Base-by-base conservation (phyloP, 1,139 yeast genomes). In the Arxiozyma telluris region DNA sequence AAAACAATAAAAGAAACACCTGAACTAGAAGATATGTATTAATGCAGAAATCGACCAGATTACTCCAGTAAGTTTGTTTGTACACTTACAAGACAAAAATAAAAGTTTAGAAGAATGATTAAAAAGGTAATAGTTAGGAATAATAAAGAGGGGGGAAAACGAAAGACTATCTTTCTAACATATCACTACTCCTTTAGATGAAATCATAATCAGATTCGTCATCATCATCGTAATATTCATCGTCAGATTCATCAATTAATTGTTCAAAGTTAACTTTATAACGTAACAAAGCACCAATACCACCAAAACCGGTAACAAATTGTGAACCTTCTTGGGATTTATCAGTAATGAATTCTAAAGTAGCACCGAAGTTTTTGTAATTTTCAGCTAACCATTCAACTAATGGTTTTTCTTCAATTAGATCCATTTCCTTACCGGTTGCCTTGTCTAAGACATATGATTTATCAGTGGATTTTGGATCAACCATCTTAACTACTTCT, bases 301-400 rank as follows among this genome's bases (percentile, higher is more conserved):
- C 98, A 85, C 98, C 98, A 68, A 93, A 93, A 57, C 98, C 98
- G 67, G 84, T 87, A 58, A 87, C 95, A 73, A 93, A 93, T 76
- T 93, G 98, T 49, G 98, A 96, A 76, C 98, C 98, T 74, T 93
- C 98, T 52, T 96, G 85, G 43, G 96, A 87, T 74, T 88, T 84
- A 76, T 93, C 98, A 52, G 98, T 87, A 63, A 93, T 96, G 66
- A 93, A 93, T 75, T 93, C 98, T 64, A 93, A 80, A 59, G 86
- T 83, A 54, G 98, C 96, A 80, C 98, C 98, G 66, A 80, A 93
- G 64, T 80, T 87, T 71, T 85, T 87, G 76, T 93, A 93, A 73
- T 89, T 88, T 75, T 91, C 98, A 50, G 98, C 98, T 61, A 93
- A 79, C 98, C 98, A 93, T 74, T 93, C 98, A 63, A 93, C 80